phyloP scores from a whole-genome alignment of 768 basidiomycete species.

The Termitomyces sp. region DNA sequence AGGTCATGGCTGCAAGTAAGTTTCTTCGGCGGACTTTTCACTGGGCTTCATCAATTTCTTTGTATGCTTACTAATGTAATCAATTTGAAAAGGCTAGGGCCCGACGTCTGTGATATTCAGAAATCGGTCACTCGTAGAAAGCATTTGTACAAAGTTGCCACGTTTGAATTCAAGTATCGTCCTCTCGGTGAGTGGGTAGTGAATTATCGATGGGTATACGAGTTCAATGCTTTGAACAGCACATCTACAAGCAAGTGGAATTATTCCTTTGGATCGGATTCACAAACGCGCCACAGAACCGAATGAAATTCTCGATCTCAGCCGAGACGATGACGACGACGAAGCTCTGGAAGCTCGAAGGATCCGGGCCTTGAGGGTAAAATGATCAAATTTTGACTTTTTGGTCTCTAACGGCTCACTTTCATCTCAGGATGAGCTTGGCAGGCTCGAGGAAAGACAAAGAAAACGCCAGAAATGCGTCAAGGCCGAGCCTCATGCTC shows the following conservation, averaged over 20 bases:
- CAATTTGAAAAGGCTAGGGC: background rate
- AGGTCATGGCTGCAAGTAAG: conserved; percentile 11
- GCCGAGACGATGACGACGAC: background rate
- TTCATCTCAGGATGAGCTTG: background rate
- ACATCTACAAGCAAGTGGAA: conserved; percentile 14
- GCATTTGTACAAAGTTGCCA: background rate
- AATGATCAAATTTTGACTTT: background rate
- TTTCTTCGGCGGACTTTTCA: background rate
- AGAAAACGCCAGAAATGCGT: background rate
- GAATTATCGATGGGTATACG: background rate
- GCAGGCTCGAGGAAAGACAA: background rate
- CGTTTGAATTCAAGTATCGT: conserved; percentile 15
- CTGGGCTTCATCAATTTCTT: background rate
- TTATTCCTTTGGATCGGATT: conserved; percentile 2
- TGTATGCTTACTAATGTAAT: background rate
- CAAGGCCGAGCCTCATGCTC: background rate
- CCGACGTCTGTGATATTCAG: background rate
- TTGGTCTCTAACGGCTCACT: background rate
- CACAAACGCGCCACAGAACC: background rate
- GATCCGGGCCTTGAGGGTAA: background rate
- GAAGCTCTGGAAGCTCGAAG: background rate
- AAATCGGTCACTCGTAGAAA: rapidly evolving
- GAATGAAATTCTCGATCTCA: background rate
- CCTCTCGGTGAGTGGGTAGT: conserved; percentile 10
- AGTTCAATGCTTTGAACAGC: background rate